Conservation (phyloP, 2,329 filamentous ascomycete genomes). For the Trichoderma oligosporum region DNA sequence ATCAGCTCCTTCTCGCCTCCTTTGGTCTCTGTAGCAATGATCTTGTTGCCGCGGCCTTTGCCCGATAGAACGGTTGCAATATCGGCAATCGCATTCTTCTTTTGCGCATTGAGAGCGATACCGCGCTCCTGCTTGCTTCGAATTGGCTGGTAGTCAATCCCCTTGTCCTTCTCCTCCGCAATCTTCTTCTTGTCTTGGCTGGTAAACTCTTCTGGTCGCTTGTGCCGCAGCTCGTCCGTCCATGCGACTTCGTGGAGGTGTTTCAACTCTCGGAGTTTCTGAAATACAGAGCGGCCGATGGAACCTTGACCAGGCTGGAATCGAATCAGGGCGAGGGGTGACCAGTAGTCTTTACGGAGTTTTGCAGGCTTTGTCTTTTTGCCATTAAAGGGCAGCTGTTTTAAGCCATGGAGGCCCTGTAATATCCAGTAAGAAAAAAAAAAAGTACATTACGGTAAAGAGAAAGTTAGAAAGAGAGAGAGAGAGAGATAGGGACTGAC, state of each 20-base stretch:
- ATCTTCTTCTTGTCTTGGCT: slow-evolving; percentile 34
- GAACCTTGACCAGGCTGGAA: slow-evolving; percentile 51
- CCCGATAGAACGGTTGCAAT: slow-evolving; percentile 57
- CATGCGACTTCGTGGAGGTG: slow-evolving; percentile 60
- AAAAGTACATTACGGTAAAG: neutral
- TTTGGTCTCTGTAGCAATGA: slow-evolving; percentile 30
- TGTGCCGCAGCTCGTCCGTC: slow-evolving; percentile 47
- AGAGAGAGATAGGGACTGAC: slow-evolving; percentile 34
- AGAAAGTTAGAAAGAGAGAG: too few relatives aligned
- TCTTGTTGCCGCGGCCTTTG: slow-evolving; percentile 48
- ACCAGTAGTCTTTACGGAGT: slow-evolving; percentile 66
- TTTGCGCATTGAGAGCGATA: slow-evolving; percentile 55
- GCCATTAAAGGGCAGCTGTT: slow-evolving; percentile 62
- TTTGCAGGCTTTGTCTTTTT: slow-evolving; percentile 62
- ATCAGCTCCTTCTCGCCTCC: slow-evolving; percentile 31
- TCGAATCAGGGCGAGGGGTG: slow-evolving; percentile 55
- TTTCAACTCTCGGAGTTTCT: slow-evolving; percentile 62
- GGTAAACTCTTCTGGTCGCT: slow-evolving; percentile 35
- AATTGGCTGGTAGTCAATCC: slow-evolving; percentile 32
- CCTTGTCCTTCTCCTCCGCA: slow-evolving; percentile 30
- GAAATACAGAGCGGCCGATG: slow-evolving; percentile 57
- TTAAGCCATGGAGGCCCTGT: slow-evolving; percentile 44
- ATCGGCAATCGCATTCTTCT: slow-evolving; percentile 60
- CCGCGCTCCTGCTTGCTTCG: slow-evolving; percentile 46
- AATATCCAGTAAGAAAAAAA: neutral